phyloP scores from a whole-genome alignment of 257 asterid genomes.

The Nicotiana tabacum region DNA sequence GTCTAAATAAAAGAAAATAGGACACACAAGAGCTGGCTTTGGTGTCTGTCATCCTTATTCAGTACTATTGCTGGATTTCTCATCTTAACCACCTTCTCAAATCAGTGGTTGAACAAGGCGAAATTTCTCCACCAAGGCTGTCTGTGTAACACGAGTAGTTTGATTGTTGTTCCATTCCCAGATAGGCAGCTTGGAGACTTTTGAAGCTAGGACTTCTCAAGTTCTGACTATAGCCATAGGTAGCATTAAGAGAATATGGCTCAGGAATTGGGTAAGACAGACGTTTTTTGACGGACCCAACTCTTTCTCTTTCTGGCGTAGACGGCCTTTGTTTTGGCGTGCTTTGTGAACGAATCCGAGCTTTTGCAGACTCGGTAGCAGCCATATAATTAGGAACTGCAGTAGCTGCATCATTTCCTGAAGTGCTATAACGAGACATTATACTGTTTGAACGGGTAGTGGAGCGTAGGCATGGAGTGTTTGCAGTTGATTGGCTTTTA shows the following conservation, averaged over 20 bases:
- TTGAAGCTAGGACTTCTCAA: constrained; percentile 88
- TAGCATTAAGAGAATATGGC: constrained; percentile 38
- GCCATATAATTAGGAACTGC: constrained; percentile 83
- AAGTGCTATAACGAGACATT: constrained; percentile 32
- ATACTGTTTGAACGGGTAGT: constrained; percentile 31
- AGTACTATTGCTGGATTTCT: constrained; percentile 8
- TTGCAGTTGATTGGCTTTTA: constrained; percentile 72
- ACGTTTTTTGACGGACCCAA: constrained; percentile 52
- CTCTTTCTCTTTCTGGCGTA: constrained; percentile 79
- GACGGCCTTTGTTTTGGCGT: constrained; percentile 80
- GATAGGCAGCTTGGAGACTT: constrained; percentile 72
- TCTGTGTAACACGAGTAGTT: constrained; percentile 60
- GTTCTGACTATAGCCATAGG: constrained; percentile 39
- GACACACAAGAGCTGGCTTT: constrained; percentile 1
- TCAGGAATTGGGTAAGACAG: constrained; percentile 71
- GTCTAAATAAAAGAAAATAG: constrained; percentile 3
- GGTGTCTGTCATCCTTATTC: background rate
- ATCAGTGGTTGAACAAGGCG: constrained; percentile 89
- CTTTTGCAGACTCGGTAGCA: constrained; percentile 82
- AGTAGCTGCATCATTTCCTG: constrained; percentile 21
- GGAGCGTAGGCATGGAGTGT: constrained; percentile 67
- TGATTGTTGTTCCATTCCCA: constrained; percentile 79
- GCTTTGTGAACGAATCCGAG: constrained; percentile 75
- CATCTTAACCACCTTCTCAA: constrained; percentile 72
- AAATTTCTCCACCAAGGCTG: constrained; percentile 78